Base-by-base conservation (phyloP, 192 early-diverging fungal species). In the Coemansia sp. region DNA sequence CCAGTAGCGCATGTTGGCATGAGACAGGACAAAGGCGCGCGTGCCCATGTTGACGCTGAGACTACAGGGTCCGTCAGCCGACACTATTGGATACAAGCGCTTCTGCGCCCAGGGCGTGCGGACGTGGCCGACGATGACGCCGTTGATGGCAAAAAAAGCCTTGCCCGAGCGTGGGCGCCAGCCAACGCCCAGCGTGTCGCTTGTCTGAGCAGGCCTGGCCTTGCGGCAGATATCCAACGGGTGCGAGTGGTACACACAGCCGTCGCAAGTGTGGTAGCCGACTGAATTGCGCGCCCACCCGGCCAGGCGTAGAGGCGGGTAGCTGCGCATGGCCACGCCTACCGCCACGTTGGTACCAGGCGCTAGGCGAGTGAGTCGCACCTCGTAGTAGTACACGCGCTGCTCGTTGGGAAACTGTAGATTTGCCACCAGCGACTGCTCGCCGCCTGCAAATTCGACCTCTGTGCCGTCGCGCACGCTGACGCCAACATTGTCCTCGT, bases 211-310 rank as follows among this genome's bases (percentile, higher is more conserved):
- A 15, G 24, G 24, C 24, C 24, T 53, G 50, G 20, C 3, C n/a
- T 15, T 53, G 80, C 71, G 74, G 27, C 71, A 69, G 3, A 41
- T 80, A 68, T 65, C 85, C 75, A 86, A 63, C 71, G 87, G 79
- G 83, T 89, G 29, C 72, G 85, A 39, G 59, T 86, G 85, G 62
- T 88, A 87, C 40, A 87, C 88, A 16, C 74, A 67, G n/a, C 91
- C 91, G 53, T 73, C 83, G 38, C 86, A 53, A 6, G 87, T 86
- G 76, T 90, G 89, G 74, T 88, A 91, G 2, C 85, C 88, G 13
- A 88, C 81, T 3, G 89, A 91, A 63, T 91, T 82, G 7, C 80
- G 79, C 55, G 88, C 88, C 91, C 91, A 92, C 13, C 91, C 90
- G 67, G 91, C 87, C 68, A 92, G 77, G 43, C 91, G 80, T 68